Base-by-base conservation (phyloP, 306 rosid genomes). In the Dicorynia guianensis region DNA sequence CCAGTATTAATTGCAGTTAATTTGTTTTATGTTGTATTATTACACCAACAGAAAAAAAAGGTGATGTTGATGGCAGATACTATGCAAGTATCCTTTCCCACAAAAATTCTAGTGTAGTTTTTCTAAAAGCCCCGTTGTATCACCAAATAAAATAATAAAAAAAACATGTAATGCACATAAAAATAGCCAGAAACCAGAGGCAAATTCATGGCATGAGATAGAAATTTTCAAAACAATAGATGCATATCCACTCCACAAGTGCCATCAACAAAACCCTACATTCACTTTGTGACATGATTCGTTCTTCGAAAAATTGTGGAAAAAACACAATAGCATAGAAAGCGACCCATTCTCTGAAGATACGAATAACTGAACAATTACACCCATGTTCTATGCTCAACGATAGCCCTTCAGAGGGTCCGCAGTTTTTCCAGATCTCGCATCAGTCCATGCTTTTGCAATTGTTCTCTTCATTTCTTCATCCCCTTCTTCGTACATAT, bases 381-480 rank as follows among this genome's bases (percentile, higher is more conserved):
- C 76, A 72, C 11, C 65, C 59, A 9, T 52, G 2, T 17, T 36
- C 64, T 50, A 10, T 6, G 65, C 66, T 72, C 82, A 85, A 25
- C 74, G 77, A 55, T 39, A 90, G 49, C 91, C 85, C 81, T 81
- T 81, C 10, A 81, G 33, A 12, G 96, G 91, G 66, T 96, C 97
- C 25, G 89, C 89, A 17, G 90, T 20, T 82, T 92, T 90, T 14
- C 97, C 97, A 30, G 97, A 75, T 78, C 96, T 90, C 5, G 98
- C 96, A 76, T 92, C 98, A 35, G 93, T 90, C 99, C 99, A 96
- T 76, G 98, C 99, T 82, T 92, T 92, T 18, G 99, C 98, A 76
- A 92, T 90, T 56, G 99, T 90, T 84, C 79, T 86, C 81, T 96
- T 96, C 98, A 89, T 88, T 40, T 96, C 99, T 0, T 88, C 97